phyloP scores from a whole-genome alignment of 352 stramenopile species.

The Phytophthora macrochlamydospora region DNA sequence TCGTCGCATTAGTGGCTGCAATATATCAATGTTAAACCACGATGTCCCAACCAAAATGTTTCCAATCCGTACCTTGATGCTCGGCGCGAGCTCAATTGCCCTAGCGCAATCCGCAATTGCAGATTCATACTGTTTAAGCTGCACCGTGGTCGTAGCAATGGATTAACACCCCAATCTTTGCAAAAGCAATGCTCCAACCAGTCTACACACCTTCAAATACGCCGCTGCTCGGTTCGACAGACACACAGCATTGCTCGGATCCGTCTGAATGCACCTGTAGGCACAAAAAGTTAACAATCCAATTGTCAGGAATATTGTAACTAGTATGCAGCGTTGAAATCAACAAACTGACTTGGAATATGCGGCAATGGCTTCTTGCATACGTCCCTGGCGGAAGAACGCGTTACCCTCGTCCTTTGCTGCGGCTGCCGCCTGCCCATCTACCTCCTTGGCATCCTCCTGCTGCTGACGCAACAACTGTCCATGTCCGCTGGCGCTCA shows the following conservation, averaged over 20 bases:
- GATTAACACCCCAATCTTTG: background rate
- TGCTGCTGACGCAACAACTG: conserved; percentile 14
- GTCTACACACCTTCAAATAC: conserved; percentile 52
- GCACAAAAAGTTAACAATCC: conserved; percentile 5
- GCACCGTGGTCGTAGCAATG: background rate
- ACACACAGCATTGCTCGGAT: conserved; percentile 41
- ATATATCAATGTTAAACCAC: conserved; percentile 1
- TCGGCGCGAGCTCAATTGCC: conserved; percentile 47
- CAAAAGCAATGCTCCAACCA: no score
- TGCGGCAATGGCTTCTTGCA: conserved; percentile 38
- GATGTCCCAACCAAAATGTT: no score
- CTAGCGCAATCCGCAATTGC: conserved; percentile 52
- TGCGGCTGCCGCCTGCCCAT: conserved; percentile 34
- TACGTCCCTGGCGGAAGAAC: conserved; percentile 46
- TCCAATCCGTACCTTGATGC: conserved; percentile 55
- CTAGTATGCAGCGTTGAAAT: background rate
- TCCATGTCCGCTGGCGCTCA: conserved; percentile 39
- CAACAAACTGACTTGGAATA: conserved; percentile 46
- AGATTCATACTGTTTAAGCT: conserved; percentile 47
- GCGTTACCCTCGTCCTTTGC: conserved; percentile 63
- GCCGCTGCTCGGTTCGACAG: conserved; percentile 76
- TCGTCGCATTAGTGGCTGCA: conserved; percentile 62
- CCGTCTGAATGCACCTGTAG: conserved; percentile 54
- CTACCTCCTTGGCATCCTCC: conserved; percentile 27
- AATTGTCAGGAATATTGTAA: background rate